phyloP scores from a whole-genome alignment of 2,329 filamentous ascomycete genomes.

The Sarocladium kiliense region DNA sequence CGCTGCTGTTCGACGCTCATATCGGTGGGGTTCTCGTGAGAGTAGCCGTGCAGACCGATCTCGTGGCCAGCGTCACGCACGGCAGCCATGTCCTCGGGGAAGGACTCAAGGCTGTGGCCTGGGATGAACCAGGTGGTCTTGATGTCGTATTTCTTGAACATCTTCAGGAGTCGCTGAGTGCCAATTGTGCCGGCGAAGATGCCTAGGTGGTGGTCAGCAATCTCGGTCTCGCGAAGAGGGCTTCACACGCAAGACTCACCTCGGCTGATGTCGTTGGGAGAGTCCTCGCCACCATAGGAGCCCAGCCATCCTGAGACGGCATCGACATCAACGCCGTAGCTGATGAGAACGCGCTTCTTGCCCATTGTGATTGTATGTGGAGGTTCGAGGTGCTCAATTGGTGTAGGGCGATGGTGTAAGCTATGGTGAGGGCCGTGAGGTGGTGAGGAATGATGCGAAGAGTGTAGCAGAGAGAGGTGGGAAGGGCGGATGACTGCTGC shows the following conservation, averaged over 20 bases:
- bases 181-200: constrained; percentile 66
- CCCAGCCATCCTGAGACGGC: constrained; percentile 74
- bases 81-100: constrained; percentile 38
- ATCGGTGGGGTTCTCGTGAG: constrained; percentile 66
- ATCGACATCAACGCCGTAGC: constrained; percentile 69
- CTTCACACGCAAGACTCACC: constrained; percentile 38
- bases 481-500: too few relatives aligned
- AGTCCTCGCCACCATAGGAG: constrained; percentile 69
- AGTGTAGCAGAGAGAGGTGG: neutral
- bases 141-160: constrained; percentile 69
- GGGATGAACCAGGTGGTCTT: constrained; percentile 55
- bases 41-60: constrained; percentile 63
- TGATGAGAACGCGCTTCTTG: constrained; percentile 32
- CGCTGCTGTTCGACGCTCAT: constrained; percentile 73
- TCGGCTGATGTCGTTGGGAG: constrained; percentile 65
- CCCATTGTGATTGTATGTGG: constrained; percentile 20
- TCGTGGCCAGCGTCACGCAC: constrained; percentile 42
- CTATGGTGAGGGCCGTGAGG: neutral
- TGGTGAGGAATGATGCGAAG: neutral
- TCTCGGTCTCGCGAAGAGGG: neutral
- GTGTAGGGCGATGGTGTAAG: neutral
- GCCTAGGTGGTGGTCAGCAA: constrained; percentile 27
- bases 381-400: neutral
- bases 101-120: constrained; percentile 43
- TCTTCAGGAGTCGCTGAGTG: constrained; percentile 59